Evolutionary conservation across 768 basidiomycete genomes (phyloP).

Genomic region (Leccinum disarticulatum): DNA sequence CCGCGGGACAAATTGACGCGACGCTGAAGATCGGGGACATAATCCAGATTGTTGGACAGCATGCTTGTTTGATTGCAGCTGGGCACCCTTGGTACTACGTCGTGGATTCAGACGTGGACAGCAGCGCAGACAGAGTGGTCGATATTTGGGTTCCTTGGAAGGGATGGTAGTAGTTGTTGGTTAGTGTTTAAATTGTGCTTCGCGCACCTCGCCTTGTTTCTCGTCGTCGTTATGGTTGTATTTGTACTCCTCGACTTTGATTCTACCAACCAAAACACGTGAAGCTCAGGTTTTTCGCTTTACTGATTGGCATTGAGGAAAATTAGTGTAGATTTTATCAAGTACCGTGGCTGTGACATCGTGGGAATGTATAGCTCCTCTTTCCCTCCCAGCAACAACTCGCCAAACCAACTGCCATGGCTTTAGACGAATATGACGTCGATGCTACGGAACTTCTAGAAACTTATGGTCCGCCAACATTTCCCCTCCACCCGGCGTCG

Average conservation of each 20-base stretch:
- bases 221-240: too few relatives aligned
- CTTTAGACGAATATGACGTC: constrained; percentile 63
- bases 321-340: too few relatives aligned
- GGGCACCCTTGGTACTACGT: constrained; percentile 84
- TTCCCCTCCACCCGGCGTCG: constrained; percentile 2
- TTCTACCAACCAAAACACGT: too few relatives aligned
- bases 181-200: too few relatives aligned
- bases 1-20: constrained; percentile 8
- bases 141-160: constrained; percentile 93
- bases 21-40: constrained; percentile 55
- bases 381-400: constrained; percentile 1
- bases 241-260: too few relatives aligned
- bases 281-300: too few relatives aligned
- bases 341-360: constrained; percentile 1
- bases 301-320: too few relatives aligned
- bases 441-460: constrained; percentile 93
- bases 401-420: constrained; percentile 38
- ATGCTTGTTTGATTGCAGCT: constrained; percentile 82
- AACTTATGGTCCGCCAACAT: constrained; percentile 71
- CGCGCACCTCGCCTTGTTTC: too few relatives aligned
- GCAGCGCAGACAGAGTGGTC: constrained; percentile 51
- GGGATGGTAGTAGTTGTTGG: constrained; percentile 58
- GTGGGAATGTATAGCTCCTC: constrained; percentile 23
- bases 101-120: constrained; percentile 60
- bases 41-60: constrained; percentile 78